Evolutionary conservation across 371 early-diverging fungal genomes (phyloP).

Genomic region (Smittium culicis): DNA sequence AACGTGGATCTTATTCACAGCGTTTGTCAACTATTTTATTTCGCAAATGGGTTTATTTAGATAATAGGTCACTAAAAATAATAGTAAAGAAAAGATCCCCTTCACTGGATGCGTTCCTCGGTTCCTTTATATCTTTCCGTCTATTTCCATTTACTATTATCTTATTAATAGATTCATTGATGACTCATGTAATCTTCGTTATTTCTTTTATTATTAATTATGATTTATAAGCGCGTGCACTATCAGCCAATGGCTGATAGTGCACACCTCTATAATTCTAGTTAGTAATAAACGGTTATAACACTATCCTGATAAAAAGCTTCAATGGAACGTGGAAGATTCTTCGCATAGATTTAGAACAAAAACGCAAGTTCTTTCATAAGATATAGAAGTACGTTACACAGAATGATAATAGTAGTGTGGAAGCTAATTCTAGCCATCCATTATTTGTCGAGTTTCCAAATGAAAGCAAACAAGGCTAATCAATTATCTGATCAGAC

Average conservation of each 20-base stretch:
- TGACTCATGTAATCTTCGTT: neutral
- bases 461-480: too few species aligned
- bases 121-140: neutral
- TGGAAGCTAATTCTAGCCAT: too few species aligned
- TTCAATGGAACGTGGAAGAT: too few species aligned
- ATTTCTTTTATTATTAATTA: slow-evolving; percentile 1
- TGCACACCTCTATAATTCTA: neutral
- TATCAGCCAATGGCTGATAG: neutral
- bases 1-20: neutral
- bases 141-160: neutral
- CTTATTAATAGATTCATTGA: neutral
- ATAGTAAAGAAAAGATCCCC: neutral
- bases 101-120: neutral
- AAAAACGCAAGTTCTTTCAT: too few species aligned
- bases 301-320: too few species aligned
- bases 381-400: too few species aligned
- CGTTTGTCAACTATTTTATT: neutral
- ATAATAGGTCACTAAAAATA: neutral
- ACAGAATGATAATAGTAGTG: too few species aligned
- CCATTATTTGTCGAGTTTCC: too few species aligned
- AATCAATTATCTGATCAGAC: too few species aligned
- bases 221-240: neutral
- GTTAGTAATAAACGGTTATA: neutral
- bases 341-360: too few species aligned
- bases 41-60: neutral